Evolutionary conservation across 2,329 filamentous ascomycete genomes (phyloP).

Genomic region (Pseudogymnoascus sp.): DNA sequence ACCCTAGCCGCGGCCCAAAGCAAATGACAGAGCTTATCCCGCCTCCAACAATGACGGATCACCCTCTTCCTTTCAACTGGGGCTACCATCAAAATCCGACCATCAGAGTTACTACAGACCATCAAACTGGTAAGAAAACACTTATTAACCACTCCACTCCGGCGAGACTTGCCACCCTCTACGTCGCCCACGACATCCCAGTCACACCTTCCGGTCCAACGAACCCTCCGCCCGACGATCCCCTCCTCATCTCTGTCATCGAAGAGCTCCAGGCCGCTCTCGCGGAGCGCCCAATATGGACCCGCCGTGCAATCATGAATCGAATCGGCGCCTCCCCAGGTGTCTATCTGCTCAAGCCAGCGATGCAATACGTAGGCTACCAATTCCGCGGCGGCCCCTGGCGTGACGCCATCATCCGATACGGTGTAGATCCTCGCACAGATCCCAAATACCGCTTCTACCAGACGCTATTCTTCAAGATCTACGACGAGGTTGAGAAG

Average conservation of each 20-base stretch:
- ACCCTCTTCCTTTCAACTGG: conserved; percentile 66
- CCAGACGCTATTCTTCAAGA: conserved; percentile 81
- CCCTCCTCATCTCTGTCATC: conserved; percentile 55
- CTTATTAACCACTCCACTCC: conserved; percentile 22
- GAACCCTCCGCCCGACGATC: conserved; percentile 29
- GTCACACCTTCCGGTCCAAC: conserved; percentile 16
- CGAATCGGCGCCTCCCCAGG: conserved; percentile 45
- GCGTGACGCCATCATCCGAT: conserved; percentile 77
- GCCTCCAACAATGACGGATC: conserved; percentile 68
- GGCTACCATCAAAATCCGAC: conserved; percentile 81
- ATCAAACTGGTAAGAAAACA: conserved; percentile 25
- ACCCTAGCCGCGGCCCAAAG: conserved; percentile 49
- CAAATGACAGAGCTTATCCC: conserved; percentile 64
- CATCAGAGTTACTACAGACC: conserved; percentile 33
- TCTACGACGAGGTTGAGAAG: conserved; percentile 31
- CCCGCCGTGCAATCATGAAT: conserved; percentile 72
- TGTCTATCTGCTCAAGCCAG: conserved; percentile 57
- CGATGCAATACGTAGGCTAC: conserved; percentile 78
- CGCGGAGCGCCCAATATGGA: conserved; percentile 72
- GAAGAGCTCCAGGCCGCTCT: conserved; percentile 56
- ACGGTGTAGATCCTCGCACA: conserved; percentile 75
- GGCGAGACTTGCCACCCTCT: conserved; percentile 17
- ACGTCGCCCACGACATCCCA: conserved; percentile 18
- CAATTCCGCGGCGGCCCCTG: conserved; percentile 90
- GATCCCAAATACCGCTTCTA: conserved; percentile 72